phyloP scores from a whole-genome alignment of 371 early-diverging fungal genomes.

The Chytridiales sp. region DNA sequence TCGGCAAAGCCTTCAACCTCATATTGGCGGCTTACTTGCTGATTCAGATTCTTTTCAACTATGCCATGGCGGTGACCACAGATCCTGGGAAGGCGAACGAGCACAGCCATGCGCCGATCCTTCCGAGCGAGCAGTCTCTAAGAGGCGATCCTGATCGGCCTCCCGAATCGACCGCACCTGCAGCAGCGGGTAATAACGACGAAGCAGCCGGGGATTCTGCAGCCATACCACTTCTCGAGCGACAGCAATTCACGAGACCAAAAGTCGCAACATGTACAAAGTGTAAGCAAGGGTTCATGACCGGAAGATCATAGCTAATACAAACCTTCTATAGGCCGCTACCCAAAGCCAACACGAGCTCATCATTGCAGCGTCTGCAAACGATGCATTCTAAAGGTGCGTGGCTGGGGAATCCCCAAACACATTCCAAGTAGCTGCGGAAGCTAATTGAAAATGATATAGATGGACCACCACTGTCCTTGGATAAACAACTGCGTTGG shows the following conservation, averaged over 20 bases:
- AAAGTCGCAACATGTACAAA: too few species aligned
- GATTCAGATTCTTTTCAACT: constrained; percentile 35
- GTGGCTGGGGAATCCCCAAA: background rate
- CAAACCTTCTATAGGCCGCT: constrained; percentile 1
- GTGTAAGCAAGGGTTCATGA: too few species aligned
- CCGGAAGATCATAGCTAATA: too few species aligned
- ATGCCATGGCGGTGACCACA: constrained; percentile 22
- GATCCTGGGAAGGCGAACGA: constrained; percentile 30
- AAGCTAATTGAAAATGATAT: background rate
- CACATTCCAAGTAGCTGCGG: background rate
- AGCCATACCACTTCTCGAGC: too few species aligned
- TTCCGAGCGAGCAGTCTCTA: too few species aligned
- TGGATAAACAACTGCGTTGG: constrained; percentile 65
- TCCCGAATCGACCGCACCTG: too few species aligned
- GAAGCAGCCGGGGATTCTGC: too few species aligned
- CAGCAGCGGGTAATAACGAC: too few species aligned
- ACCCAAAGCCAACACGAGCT: constrained; percentile 82
- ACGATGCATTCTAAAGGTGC: constrained; percentile 30
- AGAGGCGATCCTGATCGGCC: too few species aligned
- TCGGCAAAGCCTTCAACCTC: constrained; percentile 1
- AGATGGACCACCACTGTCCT: constrained; percentile 31
- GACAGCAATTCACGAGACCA: too few species aligned
- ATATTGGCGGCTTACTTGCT: constrained; percentile 32
- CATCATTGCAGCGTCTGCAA: constrained; percentile 92
- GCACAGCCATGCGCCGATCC: background rate